A percentile compares a stretch with the other conserved stretches of the same genome.
Evolutionary conservation across 2,329 filamentous ascomycete genomes (phyloP).

Genomic region (Didymella arachidicola): DNA sequence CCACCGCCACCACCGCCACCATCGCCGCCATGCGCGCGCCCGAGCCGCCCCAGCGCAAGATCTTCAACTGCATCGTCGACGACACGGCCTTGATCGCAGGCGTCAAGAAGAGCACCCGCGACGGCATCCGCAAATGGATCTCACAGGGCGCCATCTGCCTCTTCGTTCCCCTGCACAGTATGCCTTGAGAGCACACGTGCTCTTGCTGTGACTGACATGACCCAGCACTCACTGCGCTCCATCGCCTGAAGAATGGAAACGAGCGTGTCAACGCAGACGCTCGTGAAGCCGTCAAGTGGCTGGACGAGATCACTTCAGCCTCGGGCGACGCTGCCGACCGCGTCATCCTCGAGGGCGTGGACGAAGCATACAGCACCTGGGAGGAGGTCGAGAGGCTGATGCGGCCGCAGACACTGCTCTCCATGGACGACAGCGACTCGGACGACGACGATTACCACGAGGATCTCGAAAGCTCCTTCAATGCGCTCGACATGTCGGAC

Average conservation of each 20-base stretch:
- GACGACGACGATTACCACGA: slow-evolving; percentile 48
- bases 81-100: slow-evolving; percentile 60
- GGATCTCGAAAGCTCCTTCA: slow-evolving; percentile 50
- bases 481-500: slow-evolving; percentile 47
- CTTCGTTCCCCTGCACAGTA: slow-evolving; percentile 61
- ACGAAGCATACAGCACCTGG: slow-evolving; percentile 59
- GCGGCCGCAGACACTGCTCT: slow-evolving; percentile 59
- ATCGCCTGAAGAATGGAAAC: slow-evolving; percentile 53
- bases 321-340: slow-evolving; percentile 42
- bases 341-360: slow-evolving; percentile 58
- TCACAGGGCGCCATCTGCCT: slow-evolving; percentile 59
- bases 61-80: slow-evolving; percentile 64
- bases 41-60: slow-evolving; percentile 52
- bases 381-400: slow-evolving; percentile 59
- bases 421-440: slow-evolving; percentile 55
- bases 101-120: slow-evolving; percentile 60
- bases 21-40: slow-evolving; percentile 35
- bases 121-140: slow-evolving; percentile 62
- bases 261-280: slow-evolving; percentile 56
- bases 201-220: slow-evolving; percentile 28
- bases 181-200: slow-evolving; percentile 28
- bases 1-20: slow-evolving; percentile 37
- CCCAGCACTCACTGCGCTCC: slow-evolving; percentile 56
- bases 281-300: slow-evolving; percentile 59
- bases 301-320: slow-evolving; percentile 60